Evolutionary conservation across 129 eudicot genomes (phyloP).

Genomic region (Chrysanthemum lavandulifolium): DNA sequence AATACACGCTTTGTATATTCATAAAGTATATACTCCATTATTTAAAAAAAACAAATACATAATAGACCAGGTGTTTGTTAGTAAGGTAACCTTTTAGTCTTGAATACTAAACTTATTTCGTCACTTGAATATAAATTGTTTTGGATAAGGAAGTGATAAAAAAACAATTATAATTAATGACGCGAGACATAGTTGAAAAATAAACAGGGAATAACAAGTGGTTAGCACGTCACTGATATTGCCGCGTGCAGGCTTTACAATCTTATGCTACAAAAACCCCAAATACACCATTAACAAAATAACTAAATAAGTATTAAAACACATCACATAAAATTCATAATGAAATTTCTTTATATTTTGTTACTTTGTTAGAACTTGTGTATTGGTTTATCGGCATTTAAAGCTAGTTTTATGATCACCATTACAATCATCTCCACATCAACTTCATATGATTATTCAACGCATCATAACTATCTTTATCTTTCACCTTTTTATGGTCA

Average conservation of each 20-base stretch:
- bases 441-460: too few species aligned
- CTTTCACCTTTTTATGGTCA: too few species aligned
- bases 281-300: neutral
- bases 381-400: too few species aligned
- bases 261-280: neutral
- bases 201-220: slow-evolving; percentile 14
- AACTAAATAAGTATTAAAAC: neutral
- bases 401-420: too few species aligned
- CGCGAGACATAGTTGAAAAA: slow-evolving; percentile 18
- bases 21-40: too few species aligned
- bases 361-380: too few species aligned
- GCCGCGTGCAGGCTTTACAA: neutral
- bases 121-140: slow-evolving; percentile 10
- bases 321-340: too few species aligned
- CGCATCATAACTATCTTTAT: too few species aligned
- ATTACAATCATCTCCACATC: too few species aligned
- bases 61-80: neutral
- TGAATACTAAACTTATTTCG: neutral
- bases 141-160: neutral
- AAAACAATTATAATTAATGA: neutral
- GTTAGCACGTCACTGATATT: slow-evolving; percentile 26
- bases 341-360: too few species aligned
- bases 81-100: neutral
- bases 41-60: too few species aligned
- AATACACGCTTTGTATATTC: neutral